Evolutionary conservation across 495 filamentous ascomycete species (phyloP).

Genomic region (Xylaria palmicola): DNA sequence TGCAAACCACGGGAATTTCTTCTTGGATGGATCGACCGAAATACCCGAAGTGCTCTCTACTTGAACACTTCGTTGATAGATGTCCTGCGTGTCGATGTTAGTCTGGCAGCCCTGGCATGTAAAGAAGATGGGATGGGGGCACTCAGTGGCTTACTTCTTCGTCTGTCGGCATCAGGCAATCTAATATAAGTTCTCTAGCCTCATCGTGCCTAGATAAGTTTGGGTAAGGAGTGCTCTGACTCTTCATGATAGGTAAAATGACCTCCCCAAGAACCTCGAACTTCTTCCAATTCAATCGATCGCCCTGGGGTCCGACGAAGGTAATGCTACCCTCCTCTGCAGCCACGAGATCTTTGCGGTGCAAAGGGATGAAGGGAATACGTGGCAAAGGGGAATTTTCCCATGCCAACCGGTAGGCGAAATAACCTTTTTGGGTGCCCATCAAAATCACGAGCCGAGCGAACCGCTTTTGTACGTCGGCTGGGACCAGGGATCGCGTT

Average conservation of each 20-base stretch:
- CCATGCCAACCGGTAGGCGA: slow-evolving; percentile 93
- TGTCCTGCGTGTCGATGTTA: slow-evolving; percentile 46
- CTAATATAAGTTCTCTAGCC: slow-evolving; percentile 69
- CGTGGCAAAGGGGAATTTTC: slow-evolving; percentile 86
- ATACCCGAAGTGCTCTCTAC: slow-evolving; percentile 48
- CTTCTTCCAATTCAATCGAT: slow-evolving; percentile 95
- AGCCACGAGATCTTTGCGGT: slow-evolving; percentile 81
- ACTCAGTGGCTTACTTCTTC: slow-evolving; percentile 52
- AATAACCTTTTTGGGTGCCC: slow-evolving; percentile 86
- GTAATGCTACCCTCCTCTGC: slow-evolving; percentile 92
- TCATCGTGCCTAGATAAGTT: slow-evolving; percentile 64
- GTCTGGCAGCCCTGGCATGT: slow-evolving; percentile 5
- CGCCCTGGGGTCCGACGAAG: slow-evolving; percentile 70
- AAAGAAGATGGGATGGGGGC: not conserved
- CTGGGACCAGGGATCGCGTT: slow-evolving; percentile 74
- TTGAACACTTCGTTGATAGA: slow-evolving; percentile 59
- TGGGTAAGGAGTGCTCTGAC: slow-evolving; percentile 81
- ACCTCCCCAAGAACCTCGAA: slow-evolving; percentile 96
- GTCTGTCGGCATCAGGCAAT: slow-evolving; percentile 57
- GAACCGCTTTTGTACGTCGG: slow-evolving; percentile 71
- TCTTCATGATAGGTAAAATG: slow-evolving; percentile 83
- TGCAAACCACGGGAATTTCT: slow-evolving; percentile 60
- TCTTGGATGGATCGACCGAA: slow-evolving; percentile 42
- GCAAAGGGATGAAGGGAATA: slow-evolving; percentile 93
- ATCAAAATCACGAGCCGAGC: slow-evolving; percentile 88